Evolutionary conservation across 2,329 filamentous ascomycete species (phyloP).

Genomic region (Talaromyces sp.): DNA sequence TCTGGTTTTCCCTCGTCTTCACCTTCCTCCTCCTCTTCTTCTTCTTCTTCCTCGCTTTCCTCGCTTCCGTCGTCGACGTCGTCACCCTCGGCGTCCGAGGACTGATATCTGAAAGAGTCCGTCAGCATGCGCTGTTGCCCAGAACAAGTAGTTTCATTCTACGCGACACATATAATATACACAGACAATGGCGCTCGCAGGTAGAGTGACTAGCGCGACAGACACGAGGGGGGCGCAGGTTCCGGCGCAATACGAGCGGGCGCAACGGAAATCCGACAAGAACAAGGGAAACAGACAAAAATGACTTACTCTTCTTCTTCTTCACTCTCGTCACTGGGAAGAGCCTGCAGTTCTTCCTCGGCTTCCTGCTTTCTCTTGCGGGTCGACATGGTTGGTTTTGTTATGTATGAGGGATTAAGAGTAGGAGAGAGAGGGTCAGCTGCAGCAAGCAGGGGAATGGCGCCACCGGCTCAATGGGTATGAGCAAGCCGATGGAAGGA

Average conservation of each 20-base stretch:
- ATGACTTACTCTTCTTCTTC: constrained; percentile 48
- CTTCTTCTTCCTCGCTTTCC: constrained; percentile 10
- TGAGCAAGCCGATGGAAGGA: neutral
- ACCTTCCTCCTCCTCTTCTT: constrained; percentile 11
- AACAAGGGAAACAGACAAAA: constrained; percentile 1
- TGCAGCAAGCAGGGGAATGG: neutral
- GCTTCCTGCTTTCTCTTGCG: constrained; percentile 49
- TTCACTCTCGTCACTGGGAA: constrained; percentile 47
- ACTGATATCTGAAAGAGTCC: constrained; percentile 11
- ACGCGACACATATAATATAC: neutral
- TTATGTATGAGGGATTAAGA: constrained; percentile 4
- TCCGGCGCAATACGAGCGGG: neutral
- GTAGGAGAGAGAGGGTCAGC: neutral
- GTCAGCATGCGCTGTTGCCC: neutral
- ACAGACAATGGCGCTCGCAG: neutral
- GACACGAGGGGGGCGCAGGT: neutral
- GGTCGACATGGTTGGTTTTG: constrained; percentile 36
- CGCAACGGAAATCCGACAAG: neutral
- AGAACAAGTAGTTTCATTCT: neutral
- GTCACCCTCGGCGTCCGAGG: constrained; percentile 13
- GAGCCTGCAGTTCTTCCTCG: constrained; percentile 43
- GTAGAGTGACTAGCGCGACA: neutral
- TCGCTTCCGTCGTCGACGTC: constrained; percentile 44
- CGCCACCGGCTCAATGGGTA: neutral
- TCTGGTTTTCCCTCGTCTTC: constrained; percentile 40